These are phyloP conservation scores for Inga leiocalycina DNA, from an alignment of 306 rosid genomes.

Conservation along the genomic window DNA sequence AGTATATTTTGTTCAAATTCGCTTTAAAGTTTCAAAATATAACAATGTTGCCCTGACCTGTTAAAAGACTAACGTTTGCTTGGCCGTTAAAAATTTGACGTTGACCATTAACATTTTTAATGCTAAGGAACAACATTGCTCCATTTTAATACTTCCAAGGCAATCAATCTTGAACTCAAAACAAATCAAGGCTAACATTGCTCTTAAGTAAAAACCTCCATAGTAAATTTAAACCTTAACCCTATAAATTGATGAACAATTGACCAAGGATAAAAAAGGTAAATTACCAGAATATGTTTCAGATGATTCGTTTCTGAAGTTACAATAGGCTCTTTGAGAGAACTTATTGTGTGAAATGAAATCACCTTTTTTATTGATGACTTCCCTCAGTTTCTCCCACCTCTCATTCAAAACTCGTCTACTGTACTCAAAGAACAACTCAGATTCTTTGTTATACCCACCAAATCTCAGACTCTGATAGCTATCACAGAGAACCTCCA, in stretches of 20 bases:
- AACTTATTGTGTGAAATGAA: conserved; percentile 42
- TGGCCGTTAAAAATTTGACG: no score
- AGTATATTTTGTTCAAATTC: no score
- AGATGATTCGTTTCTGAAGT: conserved; percentile 47
- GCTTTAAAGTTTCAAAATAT: no score
- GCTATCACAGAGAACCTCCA: conserved; percentile 60
- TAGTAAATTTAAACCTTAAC: no score
- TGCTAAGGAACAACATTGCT: no score
- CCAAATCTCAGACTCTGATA: conserved; percentile 12
- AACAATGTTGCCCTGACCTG: no score
- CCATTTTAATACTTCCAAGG: no score
- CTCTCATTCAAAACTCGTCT: conserved; percentile 53
- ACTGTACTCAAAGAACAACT: conserved; percentile 45
- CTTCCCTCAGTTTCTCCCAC: conserved; percentile 64
- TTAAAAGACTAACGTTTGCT: no score
- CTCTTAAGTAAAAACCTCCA: no score
- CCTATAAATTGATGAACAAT: neutral
- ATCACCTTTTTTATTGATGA: conserved; percentile 32
- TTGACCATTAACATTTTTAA: no score
- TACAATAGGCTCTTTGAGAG: conserved; percentile 46
- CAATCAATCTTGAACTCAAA: no score
- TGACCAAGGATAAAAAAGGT: neutral
- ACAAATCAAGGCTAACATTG: no score
- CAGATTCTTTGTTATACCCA: conserved; percentile 6
- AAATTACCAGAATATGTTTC: conserved; percentile 32